Evolutionary conservation across 2,329 filamentous ascomycete species (phyloP).

Genomic region (Penicillium capsulatum): DNA sequence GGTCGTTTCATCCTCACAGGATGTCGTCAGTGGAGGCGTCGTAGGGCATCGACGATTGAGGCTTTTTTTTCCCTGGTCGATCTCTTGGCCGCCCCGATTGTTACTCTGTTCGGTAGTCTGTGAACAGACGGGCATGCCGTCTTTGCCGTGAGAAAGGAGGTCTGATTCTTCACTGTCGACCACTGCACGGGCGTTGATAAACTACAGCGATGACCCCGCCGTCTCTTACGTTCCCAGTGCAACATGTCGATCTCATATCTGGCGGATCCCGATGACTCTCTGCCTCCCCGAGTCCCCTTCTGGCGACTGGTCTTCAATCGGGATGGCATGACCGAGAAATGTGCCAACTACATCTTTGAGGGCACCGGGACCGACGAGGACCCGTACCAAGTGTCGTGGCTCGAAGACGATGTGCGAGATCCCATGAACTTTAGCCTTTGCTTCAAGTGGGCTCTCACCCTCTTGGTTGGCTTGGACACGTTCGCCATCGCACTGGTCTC

Average conservation of each 20-base stretch:
- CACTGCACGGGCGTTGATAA: too few relatives aligned
- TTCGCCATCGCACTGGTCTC: conserved; percentile 40
- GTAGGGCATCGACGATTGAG: too few relatives aligned
- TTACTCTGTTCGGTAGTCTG: too few relatives aligned
- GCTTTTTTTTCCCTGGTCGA: too few relatives aligned
- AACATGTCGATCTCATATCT: conserved; percentile 7
- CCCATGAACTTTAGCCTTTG: conserved; percentile 34
- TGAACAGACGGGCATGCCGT: too few relatives aligned
- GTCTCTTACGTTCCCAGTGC: conserved; percentile 5
- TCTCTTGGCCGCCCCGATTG: too few relatives aligned
- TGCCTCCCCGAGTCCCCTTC: conserved; percentile 27
- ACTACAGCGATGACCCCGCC: neutral
- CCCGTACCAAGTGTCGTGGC: conserved; percentile 39
- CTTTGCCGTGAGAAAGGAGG: too few relatives aligned
- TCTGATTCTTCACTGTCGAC: too few relatives aligned
- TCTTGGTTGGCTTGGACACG: conserved; percentile 35
- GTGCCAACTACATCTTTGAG: conserved; percentile 25
- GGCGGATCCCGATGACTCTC: conserved; percentile 12
- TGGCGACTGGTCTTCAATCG: conserved; percentile 31
- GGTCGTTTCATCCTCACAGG: too few relatives aligned
- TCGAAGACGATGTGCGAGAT: conserved; percentile 39
- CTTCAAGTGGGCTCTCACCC: conserved; percentile 39
- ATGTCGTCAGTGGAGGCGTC: too few relatives aligned
- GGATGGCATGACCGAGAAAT: conserved; percentile 29
- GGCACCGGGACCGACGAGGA: conserved; percentile 40